Base-by-base conservation (phyloP, 306 rosid species). In the Casuarina glauca region DNA sequence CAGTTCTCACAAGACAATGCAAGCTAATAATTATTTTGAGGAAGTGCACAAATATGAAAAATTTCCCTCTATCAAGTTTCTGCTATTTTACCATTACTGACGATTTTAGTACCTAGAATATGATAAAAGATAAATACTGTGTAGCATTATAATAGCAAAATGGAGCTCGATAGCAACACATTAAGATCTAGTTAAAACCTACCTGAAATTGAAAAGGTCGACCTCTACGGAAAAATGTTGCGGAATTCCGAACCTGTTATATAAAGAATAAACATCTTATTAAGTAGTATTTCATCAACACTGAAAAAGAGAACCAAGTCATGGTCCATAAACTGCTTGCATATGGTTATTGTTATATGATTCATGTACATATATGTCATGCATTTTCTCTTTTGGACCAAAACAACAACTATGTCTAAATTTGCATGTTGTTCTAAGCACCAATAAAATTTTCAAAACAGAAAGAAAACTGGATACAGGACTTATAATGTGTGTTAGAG, bases 151-250 rank as follows among this genome's bases (percentile, higher is more conserved):
- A 17, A 1, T n/a, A 55, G 78, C 45, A 17, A 12, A 74, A 58
- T 57, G 19, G 10, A 63, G 54, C 44, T 66, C 53, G 8, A 43
- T 51, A 3, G 19, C 51, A 13, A 36, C 48, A n/a, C 63, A 45
- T n/a, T 44, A 66, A 45, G 42, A 61, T 39, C 2, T 15, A 63
- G 57, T 38, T 20, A 71, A 75, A 69, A 58, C 50, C 43, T 57
- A 82, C 85, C 86, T 74, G 54, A 32, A 26, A 0, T 9, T 4
- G 53, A 45, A 51, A 0, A 3, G 79, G 9, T 15, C 38, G 54
- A 17, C 76, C 74, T 15, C 46, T 43, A 4, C 41, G 70, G 45
- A 69, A 16, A 32, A 17, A 45, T 41, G 38, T 39, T 48, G 50
- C 2, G 53, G 69, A 44, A 16, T 2, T 35, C 9, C 2, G 61